Evolutionary conservation across 257 asterid genomes (phyloP), one percentile per base, ranked within the genome.

Genomic region (Przewalskia tangutica): DNA sequence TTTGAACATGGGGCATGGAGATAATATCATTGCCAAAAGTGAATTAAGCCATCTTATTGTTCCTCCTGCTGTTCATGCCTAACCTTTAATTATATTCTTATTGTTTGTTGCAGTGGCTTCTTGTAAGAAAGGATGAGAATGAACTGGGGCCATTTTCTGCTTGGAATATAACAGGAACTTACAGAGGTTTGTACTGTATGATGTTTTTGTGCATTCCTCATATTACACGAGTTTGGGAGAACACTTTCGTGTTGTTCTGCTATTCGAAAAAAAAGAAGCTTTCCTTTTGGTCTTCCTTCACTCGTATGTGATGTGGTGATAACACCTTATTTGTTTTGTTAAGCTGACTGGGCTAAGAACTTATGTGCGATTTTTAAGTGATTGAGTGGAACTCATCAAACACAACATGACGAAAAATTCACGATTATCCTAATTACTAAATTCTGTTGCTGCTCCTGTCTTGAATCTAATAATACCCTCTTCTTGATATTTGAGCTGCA

Each of bases 111-210:
- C 90, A 95, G 99, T 95, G 98, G 99, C 95, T 94, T 83, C 93
- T 91, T 44, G 86, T 88, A 53, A 91, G 92, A 67, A 95, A 93
- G 89, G 97, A 93, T 23, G 97, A 91, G 54, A 87, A 83, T 82
- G 97, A 94, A 82, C 83, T 89, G 86, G 99, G 95, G 23, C 97
- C 97, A 56, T 95, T 91, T 89, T 91, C 97, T 84, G 88, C 97
- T 32, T 95, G 99, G 98, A 95, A 95, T 85, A 91, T 95, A 85
- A 91, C 98, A 36, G 99, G 99, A 81, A 94, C 99, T 48, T 95
- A 95, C 82, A 90, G 96, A 95, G 99, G 99, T 94, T 66, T 82
- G 92, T 84, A 65, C 81, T 12, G n/a, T 48, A 7, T 23, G 60
- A 4, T 60, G 60, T 12, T 63, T 51, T 80, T 27, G 79, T 73